Conservation (phyloP, 1,139 yeast genomes). For the Taphrina betulina region DNA sequence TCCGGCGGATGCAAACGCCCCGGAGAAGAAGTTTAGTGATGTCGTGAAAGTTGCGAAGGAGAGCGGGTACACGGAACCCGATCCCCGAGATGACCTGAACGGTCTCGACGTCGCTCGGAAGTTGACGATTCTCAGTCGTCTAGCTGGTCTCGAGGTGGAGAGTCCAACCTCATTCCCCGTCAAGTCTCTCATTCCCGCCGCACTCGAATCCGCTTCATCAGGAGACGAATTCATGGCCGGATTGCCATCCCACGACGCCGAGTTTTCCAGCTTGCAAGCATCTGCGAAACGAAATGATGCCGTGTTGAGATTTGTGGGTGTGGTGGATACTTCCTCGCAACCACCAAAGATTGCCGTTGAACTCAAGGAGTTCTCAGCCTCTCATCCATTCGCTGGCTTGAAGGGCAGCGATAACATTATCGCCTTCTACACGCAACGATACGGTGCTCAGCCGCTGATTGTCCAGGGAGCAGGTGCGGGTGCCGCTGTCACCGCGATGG, state of each 20-base stretch:
- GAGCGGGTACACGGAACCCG: conserved; percentile 97
- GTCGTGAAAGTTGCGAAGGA: conserved; percentile 83
- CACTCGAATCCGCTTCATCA: conserved; percentile 63
- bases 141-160: conserved; percentile 79
- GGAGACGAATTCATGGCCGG: conserved; percentile 57
- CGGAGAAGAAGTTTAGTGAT: conserved; percentile 67
- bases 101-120: conserved; percentile 98
- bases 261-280: conserved; percentile 70
- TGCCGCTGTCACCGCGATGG: conserved; percentile 97
- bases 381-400: conserved; percentile 94
- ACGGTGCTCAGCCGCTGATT: conserved; percentile 78
- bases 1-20: conserved; percentile 53
- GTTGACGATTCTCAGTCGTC: conserved; percentile 90
- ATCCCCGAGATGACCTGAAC: conserved; percentile 96
- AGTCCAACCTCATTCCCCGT: conserved; percentile 97
- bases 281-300: conserved; percentile 80
- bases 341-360: conserved; percentile 68
- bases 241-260: conserved; percentile 78
- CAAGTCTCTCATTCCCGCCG: conserved; percentile 84
- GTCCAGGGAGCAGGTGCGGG: conserved; percentile 99
- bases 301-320: conserved; percentile 90
- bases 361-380: conserved; percentile 70
- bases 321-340: conserved; percentile 59
- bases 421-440: conserved; percentile 85
- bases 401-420: conserved; percentile 96